Percentiles rank a stretch among this genome's conserved stretches.
These are phyloP conservation scores for Fusarium odoratissimum DNA, from an alignment of 2,329 filamentous ascomycete species.

Conservation along the genomic window DNA sequence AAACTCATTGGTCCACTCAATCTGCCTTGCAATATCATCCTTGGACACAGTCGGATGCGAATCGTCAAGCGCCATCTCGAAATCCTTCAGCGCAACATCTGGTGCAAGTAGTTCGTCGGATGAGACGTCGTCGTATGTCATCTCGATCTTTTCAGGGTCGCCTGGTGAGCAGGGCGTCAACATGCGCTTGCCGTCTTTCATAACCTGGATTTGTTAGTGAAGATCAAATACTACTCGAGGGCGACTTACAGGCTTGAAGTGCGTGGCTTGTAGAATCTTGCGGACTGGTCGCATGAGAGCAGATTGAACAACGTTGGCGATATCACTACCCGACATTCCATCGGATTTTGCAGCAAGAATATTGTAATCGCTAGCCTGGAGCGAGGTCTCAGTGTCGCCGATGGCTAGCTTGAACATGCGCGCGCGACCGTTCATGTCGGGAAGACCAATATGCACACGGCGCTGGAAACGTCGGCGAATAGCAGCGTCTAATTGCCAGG, in stretches of 20 bases:
- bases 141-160: constrained; percentile 85
- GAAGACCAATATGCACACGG: constrained; percentile 93
- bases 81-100: constrained; percentile 88
- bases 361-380: constrained; percentile 82
- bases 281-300: constrained; percentile 97
- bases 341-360: constrained; percentile 85
- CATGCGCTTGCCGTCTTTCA: constrained; percentile 73
- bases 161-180: constrained; percentile 95
- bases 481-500: constrained; percentile 96
- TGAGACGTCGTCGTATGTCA: constrained; percentile 91
- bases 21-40: constrained; percentile 84
- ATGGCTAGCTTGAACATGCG: constrained; percentile 96
- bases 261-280: constrained; percentile 96
- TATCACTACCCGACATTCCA: constrained; percentile 96
- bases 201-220: constrained; percentile 65
- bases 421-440: constrained; percentile 86
- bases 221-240: rapidly evolving
- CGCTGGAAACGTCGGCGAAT: constrained; percentile 97
- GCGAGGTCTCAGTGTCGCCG: constrained; percentile 89
- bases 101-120: constrained; percentile 88
- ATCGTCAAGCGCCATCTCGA: constrained; percentile 89
- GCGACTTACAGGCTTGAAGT: constrained; percentile 86
- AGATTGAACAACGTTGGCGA: constrained; percentile 93
- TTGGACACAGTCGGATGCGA: constrained; percentile 90
- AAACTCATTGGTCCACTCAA: constrained; percentile 96